These are phyloP conservation scores for Trichosporon faecale DNA, from an alignment of 1,284 basidiomycete genomes.

Conservation along the genomic window DNA sequence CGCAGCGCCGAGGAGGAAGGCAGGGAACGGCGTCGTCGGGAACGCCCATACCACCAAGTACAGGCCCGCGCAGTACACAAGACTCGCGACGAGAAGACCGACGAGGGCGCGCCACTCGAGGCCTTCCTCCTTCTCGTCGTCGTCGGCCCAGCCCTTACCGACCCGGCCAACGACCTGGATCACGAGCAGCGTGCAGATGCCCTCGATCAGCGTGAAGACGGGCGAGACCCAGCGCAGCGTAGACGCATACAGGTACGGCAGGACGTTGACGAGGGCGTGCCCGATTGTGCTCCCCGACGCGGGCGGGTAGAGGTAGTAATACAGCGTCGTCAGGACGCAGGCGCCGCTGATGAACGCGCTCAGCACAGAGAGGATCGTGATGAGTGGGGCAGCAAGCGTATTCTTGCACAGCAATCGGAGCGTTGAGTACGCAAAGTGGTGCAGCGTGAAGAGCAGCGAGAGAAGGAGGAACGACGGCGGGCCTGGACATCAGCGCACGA, in stretches of 20 bases:
- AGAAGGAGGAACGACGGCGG: conserved; percentile 52
- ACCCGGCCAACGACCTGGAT: conserved; percentile 50
- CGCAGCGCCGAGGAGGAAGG: conserved; percentile 49
- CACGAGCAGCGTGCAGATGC: conserved; percentile 47
- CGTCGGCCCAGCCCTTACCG: conserved; percentile 52
- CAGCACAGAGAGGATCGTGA: conserved; percentile 45
- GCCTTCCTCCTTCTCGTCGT: conserved; percentile 49
- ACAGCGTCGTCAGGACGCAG: conserved; percentile 39
- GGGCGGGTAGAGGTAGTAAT: conserved; percentile 47
- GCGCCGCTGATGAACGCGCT: conserved; percentile 44
- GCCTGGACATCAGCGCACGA: conserved; percentile 30
- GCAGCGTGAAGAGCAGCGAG: conserved; percentile 49
- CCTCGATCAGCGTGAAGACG: conserved; percentile 52
- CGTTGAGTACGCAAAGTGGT: conserved; percentile 50
- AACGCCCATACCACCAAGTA: conserved; percentile 40
- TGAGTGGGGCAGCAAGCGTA: conserved; percentile 45
- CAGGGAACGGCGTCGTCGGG: conserved; percentile 39
- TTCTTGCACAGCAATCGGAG: conserved; percentile 48
- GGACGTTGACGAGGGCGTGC: conserved; percentile 45
- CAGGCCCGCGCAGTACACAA: conserved; percentile 49
- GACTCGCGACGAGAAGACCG: conserved; percentile 44
- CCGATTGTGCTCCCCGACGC: conserved; percentile 14
- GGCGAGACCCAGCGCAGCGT: conserved; percentile 49
- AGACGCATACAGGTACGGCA: conserved; percentile 49
- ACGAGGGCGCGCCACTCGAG: conserved; percentile 51